Evolutionary conservation across 2,329 filamentous ascomycete genomes (phyloP).

Genomic region (Cladosporium sp.): DNA sequence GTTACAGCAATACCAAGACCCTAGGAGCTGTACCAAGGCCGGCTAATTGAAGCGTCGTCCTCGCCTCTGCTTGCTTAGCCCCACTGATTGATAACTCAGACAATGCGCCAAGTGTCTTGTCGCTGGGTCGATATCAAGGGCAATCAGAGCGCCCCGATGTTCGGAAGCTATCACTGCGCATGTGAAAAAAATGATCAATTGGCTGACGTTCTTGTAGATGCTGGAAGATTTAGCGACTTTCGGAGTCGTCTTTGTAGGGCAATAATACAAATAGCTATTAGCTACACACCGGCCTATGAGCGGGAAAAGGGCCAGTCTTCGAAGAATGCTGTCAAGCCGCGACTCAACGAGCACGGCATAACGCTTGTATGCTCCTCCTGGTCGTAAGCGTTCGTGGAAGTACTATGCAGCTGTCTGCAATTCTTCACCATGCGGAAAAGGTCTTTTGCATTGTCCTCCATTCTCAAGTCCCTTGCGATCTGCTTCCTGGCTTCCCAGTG

Average conservation of each 20-base stretch:
- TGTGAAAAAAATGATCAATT: no score
- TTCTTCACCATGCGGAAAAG: constrained; percentile 17
- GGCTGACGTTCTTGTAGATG: no score
- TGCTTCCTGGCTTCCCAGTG: constrained; percentile 24
- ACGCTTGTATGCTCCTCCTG: constrained; percentile 32
- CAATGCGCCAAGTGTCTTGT: no score
- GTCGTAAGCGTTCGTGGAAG: constrained; percentile 21
- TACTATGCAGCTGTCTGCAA: constrained; percentile 12
- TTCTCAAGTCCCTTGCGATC: constrained; percentile 17
- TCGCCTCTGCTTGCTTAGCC: constrained; percentile 1
- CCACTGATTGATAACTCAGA: not conserved
- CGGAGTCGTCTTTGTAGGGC: not conserved
- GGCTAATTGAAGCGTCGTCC: constrained; percentile 1
- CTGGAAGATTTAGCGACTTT: no score
- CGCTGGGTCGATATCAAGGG: no score
- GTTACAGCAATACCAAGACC: not conserved
- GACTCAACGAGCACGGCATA: constrained; percentile 25
- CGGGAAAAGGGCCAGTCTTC: constrained; percentile 10
- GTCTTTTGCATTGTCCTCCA: constrained; percentile 25
- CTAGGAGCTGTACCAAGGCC: constrained; percentile 6
- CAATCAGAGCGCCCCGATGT: no score
- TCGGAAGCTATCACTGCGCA: no score
- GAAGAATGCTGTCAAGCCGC: constrained; percentile 12
- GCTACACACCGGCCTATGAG: no score
- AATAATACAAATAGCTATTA: no score